Evolutionary conservation across 176 grass and related monocot genomes (phyloP), one percentile per base, ranked within the genome.

Genomic region (Aegilops sharonensis): DNA sequence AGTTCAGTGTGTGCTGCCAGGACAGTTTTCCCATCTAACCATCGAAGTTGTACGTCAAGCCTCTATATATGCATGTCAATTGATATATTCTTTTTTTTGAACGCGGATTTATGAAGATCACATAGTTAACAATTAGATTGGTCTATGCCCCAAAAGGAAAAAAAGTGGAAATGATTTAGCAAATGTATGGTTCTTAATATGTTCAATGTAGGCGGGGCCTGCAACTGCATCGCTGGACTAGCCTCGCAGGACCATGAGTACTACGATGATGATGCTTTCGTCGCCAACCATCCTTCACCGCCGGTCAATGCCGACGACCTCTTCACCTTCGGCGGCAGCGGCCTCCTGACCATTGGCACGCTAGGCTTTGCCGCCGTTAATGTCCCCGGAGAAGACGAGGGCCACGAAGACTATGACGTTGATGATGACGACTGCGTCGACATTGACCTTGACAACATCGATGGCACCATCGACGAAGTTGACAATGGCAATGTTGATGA

Each of bases 331-430:
- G 77, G 78, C 3, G 80, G 83, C 62, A 81, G 79, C 30, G 84
- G 86, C 27, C 88, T 93, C 57, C 93, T 95, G 37, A 81, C 93
- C 75, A 95, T 95, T 4, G 93, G 88, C 78, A 95, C 93, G 14
- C 82, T 91, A 20, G 89, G 87, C 34, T 84, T 91, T 78, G 74
- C 88, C 68, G 64, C 85, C 6, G 45, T 79, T 9, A 43, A 81
- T 13, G 37, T 89, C 2, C 70, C 89, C 1, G 48, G 32, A 14
- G 90, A 88, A 10, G 67, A 54, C 2, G 79, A 85, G 25, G 48
- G 66, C 5, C 75, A 81, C 0, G 84, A 56, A 6, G 66, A 79
- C 5, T 25, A 66, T 75, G 66, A 68, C 4, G 6, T 57, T 0
- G 18, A 57, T 21, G 54, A 57, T 57, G 54, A 57, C 0, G 54